These are phyloP conservation scores for Aspergillus nidulans DNA, from an alignment of 495 filamentous ascomycete species.

Conservation along the genomic window DNA sequence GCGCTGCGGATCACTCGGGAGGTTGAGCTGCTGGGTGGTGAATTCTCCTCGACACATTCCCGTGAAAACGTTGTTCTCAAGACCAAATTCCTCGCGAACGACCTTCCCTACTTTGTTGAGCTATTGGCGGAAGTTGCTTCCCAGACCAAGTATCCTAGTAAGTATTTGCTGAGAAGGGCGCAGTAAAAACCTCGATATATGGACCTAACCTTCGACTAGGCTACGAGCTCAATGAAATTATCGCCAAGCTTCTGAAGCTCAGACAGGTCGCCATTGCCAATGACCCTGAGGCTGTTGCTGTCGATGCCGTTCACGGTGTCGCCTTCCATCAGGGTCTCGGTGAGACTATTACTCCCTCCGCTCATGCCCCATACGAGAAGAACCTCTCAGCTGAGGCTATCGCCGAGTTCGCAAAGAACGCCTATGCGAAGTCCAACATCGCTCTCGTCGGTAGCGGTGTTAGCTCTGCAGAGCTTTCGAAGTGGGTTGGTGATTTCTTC, in stretches of 20 bases:
- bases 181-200: not conserved
- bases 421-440: conserved; percentile 84
- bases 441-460: conserved; percentile 87
- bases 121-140: conserved; percentile 86
- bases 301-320: conserved; percentile 79
- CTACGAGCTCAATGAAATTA: conserved; percentile 83
- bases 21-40: conserved; percentile 85
- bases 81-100: conserved; percentile 89
- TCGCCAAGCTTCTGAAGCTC: conserved; percentile 64
- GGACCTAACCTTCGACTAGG: conserved; percentile 44
- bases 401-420: conserved; percentile 64
- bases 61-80: conserved; percentile 87
- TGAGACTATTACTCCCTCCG: conserved; percentile 62
- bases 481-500: conserved; percentile 95
- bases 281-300: conserved; percentile 65
- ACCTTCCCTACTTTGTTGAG: conserved; percentile 97
- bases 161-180: conserved; percentile 21
- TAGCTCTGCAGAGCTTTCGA: conserved; percentile 66
- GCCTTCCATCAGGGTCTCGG: conserved; percentile 96
- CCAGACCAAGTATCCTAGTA: conserved; percentile 80
- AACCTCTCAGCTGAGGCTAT: conserved; percentile 73
- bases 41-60: conserved; percentile 79
- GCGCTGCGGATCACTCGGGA: conserved; percentile 90
- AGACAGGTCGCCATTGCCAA: conserved; percentile 64
- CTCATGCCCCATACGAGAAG: conserved; percentile 63